These are phyloP conservation scores for Coemansia sp. DNA, from an alignment of 192 early-diverging fungal genomes.

Conservation along the genomic window DNA sequence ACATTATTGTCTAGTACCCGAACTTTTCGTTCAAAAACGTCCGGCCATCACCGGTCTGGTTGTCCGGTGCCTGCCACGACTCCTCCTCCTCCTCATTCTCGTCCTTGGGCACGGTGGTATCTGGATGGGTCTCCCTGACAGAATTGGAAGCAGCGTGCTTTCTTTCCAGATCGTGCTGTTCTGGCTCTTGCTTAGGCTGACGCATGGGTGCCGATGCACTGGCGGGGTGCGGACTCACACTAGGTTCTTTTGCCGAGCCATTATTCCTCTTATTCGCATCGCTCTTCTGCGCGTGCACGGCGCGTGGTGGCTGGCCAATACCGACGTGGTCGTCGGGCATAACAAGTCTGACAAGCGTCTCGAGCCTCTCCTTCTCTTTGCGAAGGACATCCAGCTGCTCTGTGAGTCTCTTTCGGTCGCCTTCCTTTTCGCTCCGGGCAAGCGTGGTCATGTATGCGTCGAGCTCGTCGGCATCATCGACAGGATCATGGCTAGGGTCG, in stretches of 20 bases:
- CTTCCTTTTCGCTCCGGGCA: constrained; percentile 42
- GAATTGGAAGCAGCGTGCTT: not conserved
- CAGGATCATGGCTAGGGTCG: not conserved
- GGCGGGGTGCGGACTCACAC: not conserved
- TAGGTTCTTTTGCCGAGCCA: not conserved
- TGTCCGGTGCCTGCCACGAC: constrained; percentile 42
- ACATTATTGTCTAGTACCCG: constrained; percentile 28
- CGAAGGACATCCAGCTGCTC: constrained; percentile 50
- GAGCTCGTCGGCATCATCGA: constrained; percentile 58
- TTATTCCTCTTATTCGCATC: not conserved
- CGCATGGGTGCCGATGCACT: constrained; percentile 8
- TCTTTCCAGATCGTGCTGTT: constrained; percentile 9
- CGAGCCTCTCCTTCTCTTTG: constrained; percentile 38
- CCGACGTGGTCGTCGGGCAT: constrained; percentile 19
- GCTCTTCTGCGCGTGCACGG: not conserved
- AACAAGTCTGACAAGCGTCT: constrained; percentile 26
- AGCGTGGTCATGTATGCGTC: constrained; percentile 69
- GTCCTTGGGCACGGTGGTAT: not conserved
- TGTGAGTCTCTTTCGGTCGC: constrained; percentile 45
- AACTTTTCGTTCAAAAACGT: constrained; percentile 50
- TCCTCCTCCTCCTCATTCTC: not conserved
- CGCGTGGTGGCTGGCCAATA: not conserved
- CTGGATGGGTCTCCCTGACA: not conserved
- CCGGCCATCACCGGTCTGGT: constrained; percentile 46
- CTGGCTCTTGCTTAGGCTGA: constrained; percentile 11